Conservation (phyloP, 2,329 filamentous ascomycete genomes). For the Aurifilum marmelostoma region DNA sequence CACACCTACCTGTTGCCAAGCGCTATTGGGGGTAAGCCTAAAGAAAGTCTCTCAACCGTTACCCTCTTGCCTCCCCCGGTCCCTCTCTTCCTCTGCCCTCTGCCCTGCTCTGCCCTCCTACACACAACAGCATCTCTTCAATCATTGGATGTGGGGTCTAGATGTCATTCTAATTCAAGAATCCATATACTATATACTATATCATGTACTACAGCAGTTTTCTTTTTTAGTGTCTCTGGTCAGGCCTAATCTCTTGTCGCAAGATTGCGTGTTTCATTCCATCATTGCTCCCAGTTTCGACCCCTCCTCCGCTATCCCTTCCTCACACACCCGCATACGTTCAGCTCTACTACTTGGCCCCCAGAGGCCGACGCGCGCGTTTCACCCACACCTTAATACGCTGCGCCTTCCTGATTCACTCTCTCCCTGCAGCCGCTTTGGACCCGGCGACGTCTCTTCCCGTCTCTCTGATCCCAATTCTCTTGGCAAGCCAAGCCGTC, state of each 20-base stretch:
- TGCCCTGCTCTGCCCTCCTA: not conserved
- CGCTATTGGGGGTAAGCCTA: not conserved
- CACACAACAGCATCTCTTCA: not conserved
- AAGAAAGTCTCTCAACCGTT: not conserved
- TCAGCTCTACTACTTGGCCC: not conserved
- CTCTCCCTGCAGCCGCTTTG: constrained; percentile 18
- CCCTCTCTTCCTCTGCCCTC: not conserved
- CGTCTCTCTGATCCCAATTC: constrained; percentile 20
- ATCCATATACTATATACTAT: not conserved
- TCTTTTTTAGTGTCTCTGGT: not conserved
- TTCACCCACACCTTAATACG: constrained; percentile 7
- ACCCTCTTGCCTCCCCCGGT: not conserved
- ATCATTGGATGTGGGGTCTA: not conserved
- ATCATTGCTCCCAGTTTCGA: not conserved
- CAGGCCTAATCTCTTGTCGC: constrained; percentile 1
- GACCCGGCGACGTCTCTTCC: constrained; percentile 22
- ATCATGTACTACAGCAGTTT: too few species aligned
- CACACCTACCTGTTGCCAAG: too few species aligned
- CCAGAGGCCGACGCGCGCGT: constrained; percentile 5
- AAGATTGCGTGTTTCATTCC: constrained; percentile 1
- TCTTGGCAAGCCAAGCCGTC: constrained; percentile 31
- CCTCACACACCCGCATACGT: not conserved
- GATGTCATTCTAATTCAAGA: not conserved
- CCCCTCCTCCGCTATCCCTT: not conserved
- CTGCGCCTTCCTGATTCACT: not conserved